Base-by-base conservation (phyloP, 208 protist species). In the Leishmania martiniquensis region DNA sequence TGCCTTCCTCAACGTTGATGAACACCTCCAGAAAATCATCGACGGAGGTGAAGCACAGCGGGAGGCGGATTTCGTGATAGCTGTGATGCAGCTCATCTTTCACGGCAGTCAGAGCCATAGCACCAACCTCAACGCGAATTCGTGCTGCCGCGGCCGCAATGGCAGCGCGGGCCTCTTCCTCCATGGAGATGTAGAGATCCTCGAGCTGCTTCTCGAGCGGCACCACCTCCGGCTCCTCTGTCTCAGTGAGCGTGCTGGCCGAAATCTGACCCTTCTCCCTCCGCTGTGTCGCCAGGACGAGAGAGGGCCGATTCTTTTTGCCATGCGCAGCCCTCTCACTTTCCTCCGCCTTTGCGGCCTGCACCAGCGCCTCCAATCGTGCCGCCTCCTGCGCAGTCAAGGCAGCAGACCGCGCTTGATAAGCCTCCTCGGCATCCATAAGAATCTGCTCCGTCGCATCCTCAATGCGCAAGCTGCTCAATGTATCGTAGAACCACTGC, bases 1-100 rank as follows among this genome's bases (percentile, higher is more conserved):
- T 99, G 32, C 94, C 92, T 75, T 99, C 98, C 84, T 99, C 97
- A 1, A 99, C 93, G 73, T 95, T 96, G 62, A 97, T 95, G 87
- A 99, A 99, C 59, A 98, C 96, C 71, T 98, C 91, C 29, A 99
- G 91, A 39, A 99, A 86, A 78, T 99, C 94, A 60, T 97, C 88
- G 15, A 98, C 96, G 22, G 93, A 87, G 34, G 60, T 83, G 70
- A 99, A 99, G 87, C 96, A 99, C 90, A 98, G 95, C 17, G 94
- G 96, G 70, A 96, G 85, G 22, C 87, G 88, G n/a, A 90, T 82
- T 70, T 93, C 89, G 57, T 90, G 80, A 77, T 96, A 96, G 42
- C 85, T 63, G 42, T 84, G 84, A 66, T 97, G 82, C 2, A 97
- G 81, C 20, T 78, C 74, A 0, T 70, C 82, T 67, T 92, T 86